phyloP scores from a whole-genome alignment of 2,329 filamentous ascomycete genomes.

The Fusarium algeriense region DNA sequence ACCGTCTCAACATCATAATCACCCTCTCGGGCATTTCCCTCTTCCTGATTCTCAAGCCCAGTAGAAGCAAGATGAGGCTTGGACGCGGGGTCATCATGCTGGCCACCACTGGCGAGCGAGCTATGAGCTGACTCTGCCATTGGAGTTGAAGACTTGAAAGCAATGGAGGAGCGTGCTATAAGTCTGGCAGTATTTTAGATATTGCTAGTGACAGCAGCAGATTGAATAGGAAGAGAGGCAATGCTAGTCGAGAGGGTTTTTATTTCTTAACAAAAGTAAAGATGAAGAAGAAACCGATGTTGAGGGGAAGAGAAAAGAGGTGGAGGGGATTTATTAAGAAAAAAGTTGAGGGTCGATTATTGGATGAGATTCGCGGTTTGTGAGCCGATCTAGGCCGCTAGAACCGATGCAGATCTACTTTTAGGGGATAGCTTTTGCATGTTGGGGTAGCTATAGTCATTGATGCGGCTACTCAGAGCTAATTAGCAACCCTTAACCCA shows the following conservation, averaged over 20 bases:
- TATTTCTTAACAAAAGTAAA: neutral
- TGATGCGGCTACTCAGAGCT: slow-evolving; percentile 19
- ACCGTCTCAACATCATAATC: slow-evolving; percentile 65
- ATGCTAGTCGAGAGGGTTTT: slow-evolving; percentile 41
- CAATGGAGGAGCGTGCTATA: slow-evolving; percentile 66
- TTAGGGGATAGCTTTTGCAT: slow-evolving; percentile 25
- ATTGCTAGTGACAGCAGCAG: slow-evolving; percentile 3
- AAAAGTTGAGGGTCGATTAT: slow-evolving; percentile 11
- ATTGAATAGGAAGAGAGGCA: slow-evolving; percentile 36
- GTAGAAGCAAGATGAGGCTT: slow-evolving; percentile 39
- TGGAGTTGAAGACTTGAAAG: slow-evolving; percentile 59
- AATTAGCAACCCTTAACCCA: neutral
- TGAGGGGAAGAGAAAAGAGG: slow-evolving; percentile 21
- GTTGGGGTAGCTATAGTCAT: slow-evolving; percentile 28
- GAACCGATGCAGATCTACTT: slow-evolving; percentile 29
- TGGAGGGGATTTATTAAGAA: slow-evolving; percentile 31
- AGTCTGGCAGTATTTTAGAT: slow-evolving; percentile 46
- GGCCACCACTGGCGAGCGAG: slow-evolving; percentile 51
- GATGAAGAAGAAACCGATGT: slow-evolving; percentile 9
- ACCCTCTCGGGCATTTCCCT: slow-evolving; percentile 50
- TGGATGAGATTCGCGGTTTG: slow-evolving; percentile 12
- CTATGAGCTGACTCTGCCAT: slow-evolving; percentile 55
- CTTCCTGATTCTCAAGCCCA: slow-evolving; percentile 47
- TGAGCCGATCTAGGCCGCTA: slow-evolving; percentile 44
- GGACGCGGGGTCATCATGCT: slow-evolving; percentile 41